Percentiles rank a stretch among this genome's conserved stretches.
phyloP scores from a whole-genome alignment of 352 stramenopile species.

The Globisporangium polare region DNA sequence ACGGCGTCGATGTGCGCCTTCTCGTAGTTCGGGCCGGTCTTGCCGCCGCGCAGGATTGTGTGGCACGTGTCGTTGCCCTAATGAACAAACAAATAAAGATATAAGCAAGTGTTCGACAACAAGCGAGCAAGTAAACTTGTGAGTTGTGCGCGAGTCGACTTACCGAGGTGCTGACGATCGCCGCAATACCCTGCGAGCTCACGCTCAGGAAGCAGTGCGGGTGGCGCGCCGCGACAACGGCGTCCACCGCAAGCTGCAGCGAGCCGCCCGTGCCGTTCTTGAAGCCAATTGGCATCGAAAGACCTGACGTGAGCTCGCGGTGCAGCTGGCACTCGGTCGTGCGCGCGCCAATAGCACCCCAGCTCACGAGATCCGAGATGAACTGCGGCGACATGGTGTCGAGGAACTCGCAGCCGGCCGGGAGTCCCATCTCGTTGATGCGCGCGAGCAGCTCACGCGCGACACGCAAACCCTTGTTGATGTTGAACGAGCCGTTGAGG shows the following conservation, averaged over 20 bases:
- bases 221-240: conserved; percentile 75
- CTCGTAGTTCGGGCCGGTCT: conserved; percentile 80
- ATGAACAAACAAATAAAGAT: neutral
- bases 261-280: conserved; percentile 89
- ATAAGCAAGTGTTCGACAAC: neutral
- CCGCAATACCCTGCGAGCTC: conserved; percentile 79
- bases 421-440: conserved; percentile 86
- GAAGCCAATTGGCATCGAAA: conserved; percentile 91
- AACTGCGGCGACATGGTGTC: conserved; percentile 91
- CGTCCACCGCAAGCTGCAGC: conserved; percentile 84
- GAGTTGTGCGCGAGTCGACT: neutral
- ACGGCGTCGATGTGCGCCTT: conserved; percentile 81
- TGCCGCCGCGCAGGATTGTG: conserved; percentile 86
- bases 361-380: conserved; percentile 86
- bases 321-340: conserved; percentile 90
- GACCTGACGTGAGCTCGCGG: conserved; percentile 84
- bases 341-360: conserved; percentile 87
- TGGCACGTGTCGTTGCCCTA: conserved; percentile 85
- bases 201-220: conserved; percentile 88
- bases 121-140: neutral
- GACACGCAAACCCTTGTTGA: conserved; percentile 88
- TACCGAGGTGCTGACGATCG: conserved; percentile 82
- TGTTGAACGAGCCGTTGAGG: conserved; percentile 88
- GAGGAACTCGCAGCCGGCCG: conserved; percentile 84
- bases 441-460: conserved; percentile 77